Evolutionary conservation across 352 stramenopile genomes (phyloP), one percentile per base, ranked within the genome.

Genomic region (Globisporangium apiculatum): DNA sequence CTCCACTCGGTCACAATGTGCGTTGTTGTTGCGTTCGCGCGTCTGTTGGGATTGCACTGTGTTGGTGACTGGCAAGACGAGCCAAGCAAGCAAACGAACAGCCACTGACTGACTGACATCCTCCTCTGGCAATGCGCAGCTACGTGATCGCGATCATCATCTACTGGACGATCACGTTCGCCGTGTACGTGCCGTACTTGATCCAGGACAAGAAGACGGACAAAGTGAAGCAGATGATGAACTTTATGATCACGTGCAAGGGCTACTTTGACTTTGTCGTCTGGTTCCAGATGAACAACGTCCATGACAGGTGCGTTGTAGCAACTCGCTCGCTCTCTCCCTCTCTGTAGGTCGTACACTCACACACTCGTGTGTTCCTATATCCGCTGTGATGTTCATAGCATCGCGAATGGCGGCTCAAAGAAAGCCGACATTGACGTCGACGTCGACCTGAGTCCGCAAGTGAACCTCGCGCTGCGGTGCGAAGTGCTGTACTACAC

Each of bases 81-180:
- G 24, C 24, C 24, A 31, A 31, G 24, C 24, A 31, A 31, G 24
- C 24, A 31, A 31, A 2, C 24, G 24, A 31, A 31, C 24, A 31
- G 24, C 24, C 24, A 31, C 24, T 31, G 24, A 31, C 24, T 31
- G 24, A 31, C 24, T 31, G 24, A 0, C 24, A 31, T 31, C 24
- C 24, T 31, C 24, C 24, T 31, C 24, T 31, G 24, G 24, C 24
- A 31, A 3, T 45, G 11, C 43, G 35, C 53, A 92, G 83, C 48
- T 94, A 94, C 52, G 84, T 94, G 61, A 92, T 94, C 42, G 85
- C 85, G n/a, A 93, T 95, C 61, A 91, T 95, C 68, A 91, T 95
- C 57, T 95, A 95, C 69, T 95, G 85, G 85, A 79, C 76, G 12
- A 64, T 95, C 61, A 92, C 82, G 14, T 93, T 95, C 63, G 72